These are phyloP conservation scores for Pseudogymnoascus sp. DNA, from an alignment of 2,329 filamentous ascomycete genomes.

Conservation along the genomic window DNA sequence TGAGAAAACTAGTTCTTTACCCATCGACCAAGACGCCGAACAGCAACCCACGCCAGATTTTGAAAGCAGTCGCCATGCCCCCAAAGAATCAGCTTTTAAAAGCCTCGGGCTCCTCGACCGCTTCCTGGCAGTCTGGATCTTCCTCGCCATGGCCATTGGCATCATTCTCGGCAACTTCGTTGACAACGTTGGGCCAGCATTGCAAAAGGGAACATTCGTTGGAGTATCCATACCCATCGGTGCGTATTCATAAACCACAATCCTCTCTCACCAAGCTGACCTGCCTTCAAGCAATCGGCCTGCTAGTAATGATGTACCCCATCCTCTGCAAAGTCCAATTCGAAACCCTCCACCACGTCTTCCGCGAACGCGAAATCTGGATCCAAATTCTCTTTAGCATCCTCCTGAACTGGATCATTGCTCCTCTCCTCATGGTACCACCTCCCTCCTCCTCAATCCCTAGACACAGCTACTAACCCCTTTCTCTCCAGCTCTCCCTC, in stretches of 20 bases:
- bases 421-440: slow-evolving; percentile 65
- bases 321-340: slow-evolving; percentile 82
- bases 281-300: slow-evolving; percentile 54
- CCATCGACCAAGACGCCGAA: not conserved
- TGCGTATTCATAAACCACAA: slow-evolving; percentile 26
- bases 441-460: not conserved
- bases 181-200: slow-evolving; percentile 42
- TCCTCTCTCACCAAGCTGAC: not conserved
- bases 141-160: slow-evolving; percentile 59
- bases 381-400: slow-evolving; percentile 72
- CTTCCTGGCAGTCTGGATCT: slow-evolving; percentile 51
- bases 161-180: slow-evolving; percentile 60
- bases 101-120: slow-evolving; percentile 42
- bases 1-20: not conserved
- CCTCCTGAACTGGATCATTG: slow-evolving; percentile 74
- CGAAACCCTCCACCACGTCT: slow-evolving; percentile 63
- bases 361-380: slow-evolving; percentile 60
- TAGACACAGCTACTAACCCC: not conserved
- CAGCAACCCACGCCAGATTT: not conserved
- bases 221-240: slow-evolving; percentile 57
- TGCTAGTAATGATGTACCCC: slow-evolving; percentile 91
- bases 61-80: not conserved
- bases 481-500: slow-evolving; percentile 41
- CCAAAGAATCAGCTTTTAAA: not conserved
- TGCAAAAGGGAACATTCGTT: slow-evolving; percentile 56